phyloP scores from a whole-genome alignment of 352 stramenopile species.

The Pythium coloratum region DNA sequence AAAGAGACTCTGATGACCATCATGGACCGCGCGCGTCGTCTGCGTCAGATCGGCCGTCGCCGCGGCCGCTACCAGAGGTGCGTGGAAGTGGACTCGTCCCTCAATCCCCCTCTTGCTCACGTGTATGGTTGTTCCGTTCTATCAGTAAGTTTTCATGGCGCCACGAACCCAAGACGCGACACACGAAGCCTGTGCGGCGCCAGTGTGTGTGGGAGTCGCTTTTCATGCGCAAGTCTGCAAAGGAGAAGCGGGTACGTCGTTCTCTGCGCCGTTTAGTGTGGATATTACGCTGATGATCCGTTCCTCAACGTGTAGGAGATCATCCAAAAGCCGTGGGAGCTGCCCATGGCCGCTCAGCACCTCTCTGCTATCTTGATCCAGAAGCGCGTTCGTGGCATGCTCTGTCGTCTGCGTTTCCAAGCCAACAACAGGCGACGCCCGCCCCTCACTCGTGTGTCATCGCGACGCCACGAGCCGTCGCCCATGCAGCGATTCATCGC shows the following conservation, averaged over 20 bases:
- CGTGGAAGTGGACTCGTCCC: background rate
- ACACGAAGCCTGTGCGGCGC: conserved; percentile 32
- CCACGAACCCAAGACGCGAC: conserved; percentile 50
- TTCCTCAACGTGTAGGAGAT: conserved; percentile 43
- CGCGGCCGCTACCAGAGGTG: conserved; percentile 61
- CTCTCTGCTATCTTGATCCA: conserved; percentile 79
- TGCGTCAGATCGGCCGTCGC: conserved; percentile 42
- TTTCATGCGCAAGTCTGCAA: conserved; percentile 75
- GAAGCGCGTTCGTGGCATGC: conserved; percentile 65
- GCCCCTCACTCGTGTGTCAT: conserved; percentile 4
- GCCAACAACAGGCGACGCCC: background rate
- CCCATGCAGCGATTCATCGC: conserved; percentile 80
- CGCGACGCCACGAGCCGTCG: conserved; percentile 28
- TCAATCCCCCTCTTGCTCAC: background rate
- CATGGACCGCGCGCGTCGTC: conserved; percentile 33
- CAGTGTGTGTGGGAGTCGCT: conserved; percentile 61
- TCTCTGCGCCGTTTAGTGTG: background rate
- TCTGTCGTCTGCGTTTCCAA: conserved; percentile 35
- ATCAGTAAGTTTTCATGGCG: conserved; percentile 53
- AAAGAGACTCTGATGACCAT: background rate
- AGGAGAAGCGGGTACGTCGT: conserved; percentile 51
- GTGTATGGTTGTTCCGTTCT: background rate
- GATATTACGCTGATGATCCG: background rate
- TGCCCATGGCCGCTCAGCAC: conserved; percentile 82
- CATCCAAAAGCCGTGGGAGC: conserved; percentile 68